Evolutionary conservation across 2,329 filamentous ascomycete species (phyloP).

Genomic region (Aspergillaceae sp.): DNA sequence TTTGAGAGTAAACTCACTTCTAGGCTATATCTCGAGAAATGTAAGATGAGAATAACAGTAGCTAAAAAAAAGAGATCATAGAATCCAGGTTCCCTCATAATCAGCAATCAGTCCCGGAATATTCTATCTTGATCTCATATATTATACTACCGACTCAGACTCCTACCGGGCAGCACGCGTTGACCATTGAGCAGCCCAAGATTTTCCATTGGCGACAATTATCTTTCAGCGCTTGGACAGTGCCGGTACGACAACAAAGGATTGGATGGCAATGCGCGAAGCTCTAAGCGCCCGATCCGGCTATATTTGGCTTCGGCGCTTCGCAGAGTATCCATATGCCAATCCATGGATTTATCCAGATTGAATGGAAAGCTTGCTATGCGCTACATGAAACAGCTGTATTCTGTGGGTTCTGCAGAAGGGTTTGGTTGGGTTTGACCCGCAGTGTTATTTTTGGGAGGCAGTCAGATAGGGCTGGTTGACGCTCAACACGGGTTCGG

Average conservation of each 20-base stretch:
- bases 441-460: not conserved
- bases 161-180: not conserved
- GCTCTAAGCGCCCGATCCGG: not conserved
- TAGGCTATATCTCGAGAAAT: too few species aligned
- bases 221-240: not conserved
- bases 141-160: too few species aligned
- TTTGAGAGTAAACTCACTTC: too few species aligned
- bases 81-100: too few species aligned
- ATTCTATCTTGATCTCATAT: too few species aligned
- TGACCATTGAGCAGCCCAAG: not conserved
- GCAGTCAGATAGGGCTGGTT: not conserved
- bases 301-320: not conserved
- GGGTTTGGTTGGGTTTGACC: not conserved
- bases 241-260: not conserved
- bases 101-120: too few species aligned
- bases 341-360: too few species aligned
- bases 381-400: not conserved
- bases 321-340: not conserved
- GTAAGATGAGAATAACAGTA: too few species aligned
- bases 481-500: not conserved
- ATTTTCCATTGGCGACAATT: not conserved
- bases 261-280: not conserved
- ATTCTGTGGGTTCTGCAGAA: not conserved
- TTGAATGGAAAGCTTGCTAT: too few species aligned
- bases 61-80: too few species aligned